phyloP scores from a whole-genome alignment of 2,329 filamentous ascomycete genomes.

The Intubia oerlemansii region DNA sequence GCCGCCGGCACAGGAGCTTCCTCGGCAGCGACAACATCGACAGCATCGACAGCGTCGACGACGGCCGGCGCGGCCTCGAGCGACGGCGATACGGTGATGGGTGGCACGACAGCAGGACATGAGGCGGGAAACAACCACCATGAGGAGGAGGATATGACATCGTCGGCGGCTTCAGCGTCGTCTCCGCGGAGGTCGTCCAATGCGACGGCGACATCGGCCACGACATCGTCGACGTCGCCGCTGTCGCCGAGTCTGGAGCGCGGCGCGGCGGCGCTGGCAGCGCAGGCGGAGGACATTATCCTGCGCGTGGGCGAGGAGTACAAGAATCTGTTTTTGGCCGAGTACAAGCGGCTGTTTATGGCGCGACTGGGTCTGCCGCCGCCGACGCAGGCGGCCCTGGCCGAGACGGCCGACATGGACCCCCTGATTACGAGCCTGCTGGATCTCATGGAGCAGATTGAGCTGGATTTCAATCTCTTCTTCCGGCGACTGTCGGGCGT shows the following conservation, averaged over 20 bases:
- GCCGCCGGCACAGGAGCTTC: no score
- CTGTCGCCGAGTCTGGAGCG: slow-evolving; percentile 27
- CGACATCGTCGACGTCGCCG: not conserved
- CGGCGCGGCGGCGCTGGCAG: slow-evolving; percentile 47
- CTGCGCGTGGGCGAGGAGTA: slow-evolving; percentile 67
- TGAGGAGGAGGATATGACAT: not conserved
- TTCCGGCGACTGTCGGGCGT: slow-evolving; percentile 60
- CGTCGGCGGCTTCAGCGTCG: no score
- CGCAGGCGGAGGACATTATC: slow-evolving; percentile 69
- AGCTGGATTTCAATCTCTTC: slow-evolving; percentile 87
- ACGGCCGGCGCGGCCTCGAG: no score
- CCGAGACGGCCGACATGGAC: slow-evolving; percentile 56
- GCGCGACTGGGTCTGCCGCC: slow-evolving; percentile 46
- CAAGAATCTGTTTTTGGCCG: slow-evolving; percentile 65
- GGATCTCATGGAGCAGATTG: slow-evolving; percentile 58
- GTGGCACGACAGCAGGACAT: no score
- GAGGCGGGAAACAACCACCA: no score
- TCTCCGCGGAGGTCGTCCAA: no score
- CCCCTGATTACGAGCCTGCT: slow-evolving; percentile 61
- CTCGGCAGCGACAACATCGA: no score
- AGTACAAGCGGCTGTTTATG: slow-evolving; percentile 76
- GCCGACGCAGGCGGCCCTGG: slow-evolving; percentile 14
- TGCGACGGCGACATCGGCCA: no score
- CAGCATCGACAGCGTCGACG: no score
- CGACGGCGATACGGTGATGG: no score